Conservation (phyloP, 768 basidiomycete genomes). For the Gautieria morchelliformis region DNA sequence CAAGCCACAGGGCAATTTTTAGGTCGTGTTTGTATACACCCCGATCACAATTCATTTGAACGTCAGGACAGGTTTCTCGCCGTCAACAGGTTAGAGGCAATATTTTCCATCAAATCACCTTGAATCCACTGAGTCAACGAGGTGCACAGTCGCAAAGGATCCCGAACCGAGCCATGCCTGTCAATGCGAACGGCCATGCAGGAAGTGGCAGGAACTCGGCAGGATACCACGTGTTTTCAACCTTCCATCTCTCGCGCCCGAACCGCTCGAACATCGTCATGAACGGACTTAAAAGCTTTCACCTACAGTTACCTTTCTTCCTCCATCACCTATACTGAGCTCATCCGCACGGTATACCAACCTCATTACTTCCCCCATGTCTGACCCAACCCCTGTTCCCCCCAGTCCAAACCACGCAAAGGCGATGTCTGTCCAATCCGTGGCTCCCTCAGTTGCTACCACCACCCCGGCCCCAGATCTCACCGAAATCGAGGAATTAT, state of each 20-base stretch:
- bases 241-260: slow-evolving; percentile 4
- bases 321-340: slow-evolving; percentile 19
- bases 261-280: slow-evolving; percentile 5
- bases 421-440: slow-evolving; percentile 1
- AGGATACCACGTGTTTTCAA: slow-evolving; percentile 4
- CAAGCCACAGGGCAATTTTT: no score
- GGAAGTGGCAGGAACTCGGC: not conserved
- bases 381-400: not conserved
- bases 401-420: not conserved
- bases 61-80: not conserved
- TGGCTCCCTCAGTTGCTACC: slow-evolving; percentile 4
- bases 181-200: not conserved
- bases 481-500: slow-evolving; percentile 33
- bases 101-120: not conserved
- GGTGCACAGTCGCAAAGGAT: not conserved
- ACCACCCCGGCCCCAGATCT: slow-evolving; percentile 26
- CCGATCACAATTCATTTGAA: no score
- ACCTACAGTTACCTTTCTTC: slow-evolving; percentile 30
- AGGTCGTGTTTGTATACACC: no score
- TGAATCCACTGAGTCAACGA: not conserved
- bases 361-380: not conserved
- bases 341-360: not conserved
- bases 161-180: not conserved
- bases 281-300: not conserved
- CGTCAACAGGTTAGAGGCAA: not conserved